Base-by-base conservation (phyloP, 345 rosid genomes). In the Ailanthus altissimus region DNA sequence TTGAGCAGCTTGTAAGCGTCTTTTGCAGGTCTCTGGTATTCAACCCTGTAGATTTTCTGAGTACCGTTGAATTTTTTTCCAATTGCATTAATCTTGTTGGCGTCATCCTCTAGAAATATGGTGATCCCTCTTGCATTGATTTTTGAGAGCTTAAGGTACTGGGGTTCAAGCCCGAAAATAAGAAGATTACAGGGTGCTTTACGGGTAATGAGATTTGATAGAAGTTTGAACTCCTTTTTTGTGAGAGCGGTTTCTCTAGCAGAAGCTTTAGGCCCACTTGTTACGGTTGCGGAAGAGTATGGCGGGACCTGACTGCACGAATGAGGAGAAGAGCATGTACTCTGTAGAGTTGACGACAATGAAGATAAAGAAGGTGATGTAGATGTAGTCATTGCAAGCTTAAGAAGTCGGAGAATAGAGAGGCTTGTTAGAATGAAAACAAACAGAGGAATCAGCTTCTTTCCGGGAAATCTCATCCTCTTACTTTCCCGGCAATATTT, bases 141-240 rank as follows among this genome's bases (percentile, higher is more conserved):
- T 57, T 84, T 85, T 47, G 94, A 84, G 77, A 93, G 80, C 75
- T 69, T 81, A 45, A 89, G 80, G 85, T 91, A 87, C 71, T 85
- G 88, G 15, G 80, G 79, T 66, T 88, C 88, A 61, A 83, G 80
- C 66, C 98, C 98, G 14, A 93, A 92, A 71, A 90, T 83, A 60
- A 95, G 99, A 75, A 93, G 86, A 78, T 90, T 93, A 88, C 99
- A 91, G 51, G 97, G 98, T 38, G 88, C 85, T 80, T 67, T 88
- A 28, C 23, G 67, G 66, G 81, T 79, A 53, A 95, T 46, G 50
- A 89, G 80, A 50, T 85, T 81, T 8, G 84, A 79, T 11, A 95
- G 83, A 80, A 93, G 76, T 72, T 77, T 83, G 81, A 87, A 82
- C 82, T 95, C 99, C 84, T 90, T 95, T 56, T 80, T 79, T 12